Percentiles rank a stretch among this genome's conserved stretches.
These are phyloP conservation scores for Sporothrix variecibatus DNA, from an alignment of 2,329 filamentous ascomycete genomes.

Conservation along the genomic window DNA sequence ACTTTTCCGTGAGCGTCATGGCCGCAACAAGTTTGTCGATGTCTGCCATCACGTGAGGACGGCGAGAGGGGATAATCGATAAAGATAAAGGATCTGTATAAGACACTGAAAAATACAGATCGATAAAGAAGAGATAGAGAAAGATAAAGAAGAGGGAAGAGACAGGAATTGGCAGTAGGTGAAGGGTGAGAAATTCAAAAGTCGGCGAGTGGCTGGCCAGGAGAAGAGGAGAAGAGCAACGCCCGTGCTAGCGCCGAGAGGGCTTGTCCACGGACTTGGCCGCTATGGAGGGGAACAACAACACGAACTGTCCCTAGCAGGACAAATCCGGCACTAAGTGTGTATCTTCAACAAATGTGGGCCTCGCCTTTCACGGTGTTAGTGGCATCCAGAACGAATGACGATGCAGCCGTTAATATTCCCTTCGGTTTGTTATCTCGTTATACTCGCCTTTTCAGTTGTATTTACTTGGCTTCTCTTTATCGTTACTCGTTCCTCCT, in stretches of 20 bases:
- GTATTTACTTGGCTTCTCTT: neutral
- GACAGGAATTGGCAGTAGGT: neutral
- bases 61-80: neutral
- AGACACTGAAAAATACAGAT: neutral
- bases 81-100: neutral
- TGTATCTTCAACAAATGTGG: neutral
- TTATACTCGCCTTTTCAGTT: neutral
- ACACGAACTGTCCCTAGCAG: neutral
- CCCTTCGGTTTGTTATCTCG: neutral
- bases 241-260: neutral
- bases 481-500: neutral
- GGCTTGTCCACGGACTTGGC: neutral
- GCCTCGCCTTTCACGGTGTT: neutral
- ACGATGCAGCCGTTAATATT: neutral
- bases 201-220: neutral
- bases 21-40: slow-evolving; percentile 19
- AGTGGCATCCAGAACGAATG: neutral
- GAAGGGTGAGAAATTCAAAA: neutral
- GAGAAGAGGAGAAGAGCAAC: neutral
- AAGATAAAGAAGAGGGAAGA: neutral
- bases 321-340: neutral
- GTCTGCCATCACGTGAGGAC: neutral
- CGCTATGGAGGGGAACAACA: neutral
- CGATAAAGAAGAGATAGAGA: neutral
- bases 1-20: slow-evolving; percentile 30